Evolutionary conservation across 164 flowering plant species (phyloP), one percentile per base, ranked within the genome.

Genomic region (Santalum album): DNA sequence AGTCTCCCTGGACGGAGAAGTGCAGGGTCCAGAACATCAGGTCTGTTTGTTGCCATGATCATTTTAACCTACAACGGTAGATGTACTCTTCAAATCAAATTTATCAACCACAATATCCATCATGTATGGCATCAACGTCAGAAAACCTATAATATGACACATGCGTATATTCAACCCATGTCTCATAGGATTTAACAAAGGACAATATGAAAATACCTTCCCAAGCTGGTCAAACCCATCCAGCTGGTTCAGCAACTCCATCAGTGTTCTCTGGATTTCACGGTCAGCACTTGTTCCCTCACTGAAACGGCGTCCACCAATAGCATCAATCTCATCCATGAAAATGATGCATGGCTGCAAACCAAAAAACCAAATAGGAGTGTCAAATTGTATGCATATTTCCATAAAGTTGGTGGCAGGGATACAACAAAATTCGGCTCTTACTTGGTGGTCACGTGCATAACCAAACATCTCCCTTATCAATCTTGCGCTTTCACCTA

Each of bases 251-350:
- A 94, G 88, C 40, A 94, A 64, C 69, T 94, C 99, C 96, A 94
- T 85, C 27, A 94, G 63, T 42, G 96, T 90, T 66, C 97, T 83
- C 42, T 90, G 97, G 20, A 94, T 83, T 70, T 94, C 97, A 70
- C 99, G 88, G 29, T 94, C 99, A 47, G 95, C n/a, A 72, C 92
- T 87, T 26, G 92, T 87, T 48, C 97, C 99, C 66, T 85, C 92
- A 56, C 92, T 83, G 45, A 94, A 85, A 43, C 99, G 91, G 48
- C 95, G 90, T 6, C 96, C 96, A 53, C 97, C 97, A 73, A 94
- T 87, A 40, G 96, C 97, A 79, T 94, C 99, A 48, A 94, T 90
- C 70, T 94, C 97, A 70, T 89, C 96, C 95, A 94, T 94, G 65
- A 92, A 94, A 51, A 87, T 90, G 62, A 90, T 90, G 76, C 97